A percentile compares a stretch with the other conserved stretches of the same genome.
Conservation (phyloP, 2,329 filamentous ascomycete species). For the Fusarium fujikuroi region DNA sequence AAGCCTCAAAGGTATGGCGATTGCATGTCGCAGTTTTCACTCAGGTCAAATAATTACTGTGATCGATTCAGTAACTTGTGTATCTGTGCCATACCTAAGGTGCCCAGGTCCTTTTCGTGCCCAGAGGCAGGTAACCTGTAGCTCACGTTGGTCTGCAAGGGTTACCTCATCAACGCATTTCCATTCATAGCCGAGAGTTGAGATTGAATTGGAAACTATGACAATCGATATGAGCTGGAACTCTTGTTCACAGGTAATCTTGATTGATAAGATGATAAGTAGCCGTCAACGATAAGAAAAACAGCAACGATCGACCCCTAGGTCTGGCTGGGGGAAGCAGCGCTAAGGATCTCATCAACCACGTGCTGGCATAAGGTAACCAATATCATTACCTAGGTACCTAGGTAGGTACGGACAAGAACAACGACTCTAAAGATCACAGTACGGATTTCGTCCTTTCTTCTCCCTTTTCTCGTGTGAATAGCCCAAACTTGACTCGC, state of each 20-base stretch:
- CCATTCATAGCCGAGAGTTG: background rate
- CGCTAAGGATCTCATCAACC: background rate
- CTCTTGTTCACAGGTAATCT: background rate
- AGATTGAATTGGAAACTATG: background rate
- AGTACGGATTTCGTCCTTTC: background rate
- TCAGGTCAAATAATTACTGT: background rate
- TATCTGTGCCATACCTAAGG: background rate
- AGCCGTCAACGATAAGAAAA: conserved; percentile 2
- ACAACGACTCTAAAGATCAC: background rate
- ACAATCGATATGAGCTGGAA: background rate
- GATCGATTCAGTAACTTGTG: background rate
- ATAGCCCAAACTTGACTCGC: background rate
- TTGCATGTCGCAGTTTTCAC: background rate
- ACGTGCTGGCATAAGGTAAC: conserved; percentile 11
- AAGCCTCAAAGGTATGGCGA: background rate
- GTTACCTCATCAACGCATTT: background rate
- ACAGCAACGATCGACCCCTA: conserved; percentile 16
- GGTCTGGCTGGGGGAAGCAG: background rate
- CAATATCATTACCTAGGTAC: background rate
- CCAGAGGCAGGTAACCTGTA: background rate
- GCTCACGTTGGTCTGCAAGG: background rate
- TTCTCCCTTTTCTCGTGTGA: background rate
- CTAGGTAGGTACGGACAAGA: background rate
- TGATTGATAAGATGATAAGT: conserved; percentile 28
- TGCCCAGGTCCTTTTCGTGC: background rate